Conservation (phyloP, 192 early-diverging fungal genomes). For the Coemansia sp. region DNA sequence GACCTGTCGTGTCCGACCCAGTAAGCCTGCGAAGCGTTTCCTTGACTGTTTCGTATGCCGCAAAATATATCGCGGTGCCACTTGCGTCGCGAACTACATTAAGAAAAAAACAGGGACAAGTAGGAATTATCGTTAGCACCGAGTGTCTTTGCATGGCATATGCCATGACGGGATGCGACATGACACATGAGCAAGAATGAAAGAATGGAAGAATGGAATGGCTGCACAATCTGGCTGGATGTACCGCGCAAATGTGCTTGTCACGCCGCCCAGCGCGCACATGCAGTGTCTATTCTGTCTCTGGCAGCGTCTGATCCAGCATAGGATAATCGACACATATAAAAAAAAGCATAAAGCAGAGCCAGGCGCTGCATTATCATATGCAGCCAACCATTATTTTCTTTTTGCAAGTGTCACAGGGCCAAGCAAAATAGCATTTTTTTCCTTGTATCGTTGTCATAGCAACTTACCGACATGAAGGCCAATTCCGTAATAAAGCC, state of each 20-base stretch:
- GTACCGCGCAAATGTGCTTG: not conserved
- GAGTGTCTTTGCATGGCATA: not conserved
- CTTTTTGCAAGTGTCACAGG: too few relatives aligned
- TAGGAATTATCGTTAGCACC: not conserved
- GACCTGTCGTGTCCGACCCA: slow-evolving; percentile 54
- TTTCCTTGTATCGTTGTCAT: too few relatives aligned
- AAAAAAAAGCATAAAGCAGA: slow-evolving; percentile 1
- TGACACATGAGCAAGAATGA: not conserved
- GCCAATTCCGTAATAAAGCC: slow-evolving; percentile 47
- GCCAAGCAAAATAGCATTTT: not conserved
- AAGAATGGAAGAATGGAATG: not conserved
- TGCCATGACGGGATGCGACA: not conserved
- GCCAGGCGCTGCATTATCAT: too few relatives aligned
- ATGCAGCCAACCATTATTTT: too few relatives aligned
- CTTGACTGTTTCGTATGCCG: slow-evolving; percentile 63
- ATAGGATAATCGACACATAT: not conserved
- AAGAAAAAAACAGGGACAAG: not conserved
- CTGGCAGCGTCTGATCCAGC: not conserved
- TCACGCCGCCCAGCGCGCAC: not conserved
- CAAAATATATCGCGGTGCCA: slow-evolving; percentile 75
- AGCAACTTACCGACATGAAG: slow-evolving; percentile 48
- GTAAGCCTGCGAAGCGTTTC: slow-evolving; percentile 47
- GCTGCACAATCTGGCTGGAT: not conserved
- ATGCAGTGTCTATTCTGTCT: slow-evolving; percentile 2
- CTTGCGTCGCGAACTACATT: slow-evolving; percentile 60